These are phyloP conservation scores for Alternaria metachromatica DNA, from an alignment of 2,329 filamentous ascomycete species.

Conservation along the genomic window DNA sequence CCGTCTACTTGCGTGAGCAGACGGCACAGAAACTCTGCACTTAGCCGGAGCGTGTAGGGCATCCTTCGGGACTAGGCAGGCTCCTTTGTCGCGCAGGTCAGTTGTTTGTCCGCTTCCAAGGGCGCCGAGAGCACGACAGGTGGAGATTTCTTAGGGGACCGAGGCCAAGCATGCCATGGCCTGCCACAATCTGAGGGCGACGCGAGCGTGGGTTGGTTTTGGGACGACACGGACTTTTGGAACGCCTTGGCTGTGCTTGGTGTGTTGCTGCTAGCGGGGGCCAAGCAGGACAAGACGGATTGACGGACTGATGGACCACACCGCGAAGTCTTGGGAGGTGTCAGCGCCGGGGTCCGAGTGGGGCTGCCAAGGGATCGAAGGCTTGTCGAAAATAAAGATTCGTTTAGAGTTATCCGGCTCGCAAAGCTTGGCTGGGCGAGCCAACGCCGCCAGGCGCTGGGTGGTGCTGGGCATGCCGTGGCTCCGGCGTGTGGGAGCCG, in stretches of 20 bases:
- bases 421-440: slow-evolving; percentile 38
- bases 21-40: background rate
- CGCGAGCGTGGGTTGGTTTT: slow-evolving; percentile 7
- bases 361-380: slow-evolving; percentile 39
- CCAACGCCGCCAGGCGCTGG: slow-evolving; percentile 22
- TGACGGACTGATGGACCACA: slow-evolving; percentile 22
- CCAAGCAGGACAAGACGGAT: slow-evolving; percentile 38
- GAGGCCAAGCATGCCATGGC: slow-evolving; percentile 24
- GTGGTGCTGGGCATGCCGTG: slow-evolving; percentile 28
- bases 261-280: slow-evolving; percentile 17
- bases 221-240: slow-evolving; percentile 18
- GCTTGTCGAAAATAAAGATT: slow-evolving; percentile 46
- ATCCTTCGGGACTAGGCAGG: background rate
- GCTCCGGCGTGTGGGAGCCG: background rate
- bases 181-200: slow-evolving; percentile 6
- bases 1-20: slow-evolving; percentile 1
- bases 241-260: slow-evolving; percentile 31
- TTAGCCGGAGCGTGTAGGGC: background rate
- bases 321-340: slow-evolving; percentile 33
- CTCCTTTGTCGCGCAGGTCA: background rate
- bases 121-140: slow-evolving; percentile 8
- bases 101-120: slow-evolving; percentile 1
- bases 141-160: slow-evolving; percentile 25
- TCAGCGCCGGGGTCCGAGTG: slow-evolving; percentile 30
- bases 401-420: slow-evolving; percentile 41